Evolutionary conservation across 73 alveolate species (phyloP), one percentile per base, ranked within the genome.

Genomic region (Tetrahymena borealis): DNA sequence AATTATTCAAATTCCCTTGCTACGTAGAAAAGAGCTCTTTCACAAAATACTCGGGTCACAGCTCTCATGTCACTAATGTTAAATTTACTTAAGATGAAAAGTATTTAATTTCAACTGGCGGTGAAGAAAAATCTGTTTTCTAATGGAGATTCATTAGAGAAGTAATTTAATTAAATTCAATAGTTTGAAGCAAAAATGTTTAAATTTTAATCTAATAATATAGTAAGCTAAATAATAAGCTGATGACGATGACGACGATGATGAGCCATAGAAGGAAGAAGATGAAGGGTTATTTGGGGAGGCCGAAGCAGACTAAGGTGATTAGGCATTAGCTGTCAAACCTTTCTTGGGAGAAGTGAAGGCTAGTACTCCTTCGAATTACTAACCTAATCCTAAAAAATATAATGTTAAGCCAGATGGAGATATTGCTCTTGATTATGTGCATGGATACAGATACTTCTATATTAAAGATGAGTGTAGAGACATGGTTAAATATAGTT

Each of bases 361-460:
- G 42, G 94, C 91, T 78, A 91, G 97, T 31, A 94, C 96, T 90
- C 99, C 99, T 39, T 91, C 98, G n/a, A 39, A 90, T 91, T 95
- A 96, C 91, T 97, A 96, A 94, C 96, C 95, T 41, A 91, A 85
- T 90, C 94, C 98, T n/a, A 94, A 96, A 92, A 93, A 93, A 39
- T 97, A 94, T 91, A 98, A 98, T 32, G 95, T 91, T 3, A 91
- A 96, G 24, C 99, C 99, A 5, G 98, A 98, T 90, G 99, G 99
- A 12, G 96, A 96, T 94, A 92, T 98, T 91, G 93, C 97, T 39
- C 91, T 98, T 78, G 96, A 97, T 91, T 96, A 97, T 93, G 99
- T 97, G 35, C 99, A 97, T 94, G 99, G 99, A 36, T 98, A 97
- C 93, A 93, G 99, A 91, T 95, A 98, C 91, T 98, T 98, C 94